phyloP scores from a whole-genome alignment of 768 basidiomycete species.

The Clavulina sp. region DNA sequence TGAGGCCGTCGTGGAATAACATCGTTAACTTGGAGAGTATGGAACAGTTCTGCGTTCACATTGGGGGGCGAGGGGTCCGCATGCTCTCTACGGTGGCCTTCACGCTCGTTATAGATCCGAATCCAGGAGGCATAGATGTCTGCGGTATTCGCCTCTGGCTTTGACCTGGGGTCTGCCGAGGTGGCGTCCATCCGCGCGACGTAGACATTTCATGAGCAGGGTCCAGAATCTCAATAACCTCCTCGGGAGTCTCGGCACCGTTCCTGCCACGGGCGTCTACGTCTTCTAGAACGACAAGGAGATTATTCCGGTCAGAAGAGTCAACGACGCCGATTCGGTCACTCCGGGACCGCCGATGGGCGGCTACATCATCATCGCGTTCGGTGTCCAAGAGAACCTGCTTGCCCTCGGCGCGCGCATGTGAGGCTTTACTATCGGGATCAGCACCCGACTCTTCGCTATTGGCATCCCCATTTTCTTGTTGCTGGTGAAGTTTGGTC shows the following conservation, averaged over 20 bases:
- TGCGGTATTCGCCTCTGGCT: too few species aligned
- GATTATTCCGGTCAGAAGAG: not conserved
- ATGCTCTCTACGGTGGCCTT: not conserved
- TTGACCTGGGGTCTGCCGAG: not conserved
- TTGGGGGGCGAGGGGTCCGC: too few species aligned
- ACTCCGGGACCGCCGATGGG: too few species aligned
- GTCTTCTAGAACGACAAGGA: not conserved
- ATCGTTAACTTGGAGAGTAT: too few species aligned
- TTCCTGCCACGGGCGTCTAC: not conserved
- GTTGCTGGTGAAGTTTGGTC: constrained; percentile 38
- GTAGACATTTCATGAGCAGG: not conserved
- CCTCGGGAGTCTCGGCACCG: not conserved
- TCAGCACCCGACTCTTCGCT: constrained; percentile 8
- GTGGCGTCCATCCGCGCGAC: not conserved
- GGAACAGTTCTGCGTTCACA: too few species aligned
- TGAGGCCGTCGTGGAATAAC: too few species aligned
- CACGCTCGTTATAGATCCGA: not conserved
- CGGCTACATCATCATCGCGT: constrained; percentile 9
- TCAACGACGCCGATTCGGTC: too few species aligned
- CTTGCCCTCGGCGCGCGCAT: constrained; percentile 13
- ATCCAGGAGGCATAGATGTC: too few species aligned
- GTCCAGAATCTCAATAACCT: not conserved
- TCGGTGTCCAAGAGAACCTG: constrained; percentile 9
- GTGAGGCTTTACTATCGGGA: too few species aligned
- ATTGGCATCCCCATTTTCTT: constrained; percentile 4